Evolutionary conservation across 805 yeast genomes (phyloP), one percentile per base, ranked within the genome.

Genomic region (Suhomyces prunicola): DNA sequence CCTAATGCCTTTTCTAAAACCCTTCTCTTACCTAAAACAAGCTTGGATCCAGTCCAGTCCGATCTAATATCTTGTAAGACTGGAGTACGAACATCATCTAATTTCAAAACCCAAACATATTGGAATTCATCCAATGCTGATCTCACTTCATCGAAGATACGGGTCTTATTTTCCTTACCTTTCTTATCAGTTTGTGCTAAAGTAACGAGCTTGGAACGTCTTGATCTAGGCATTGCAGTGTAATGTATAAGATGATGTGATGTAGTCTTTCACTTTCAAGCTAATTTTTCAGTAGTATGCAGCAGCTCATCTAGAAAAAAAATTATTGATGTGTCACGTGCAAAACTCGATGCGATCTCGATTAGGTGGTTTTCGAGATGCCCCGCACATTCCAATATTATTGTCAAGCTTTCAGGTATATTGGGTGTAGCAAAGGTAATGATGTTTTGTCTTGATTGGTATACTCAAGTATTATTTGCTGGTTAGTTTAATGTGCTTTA

Each of bases 101-200:
- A 82, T 57, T 85, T 82, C 60, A 94, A 81, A 26, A 91, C 87
- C 96, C 97, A 93, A 46, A 82, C 85, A 73, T 83, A 90, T 66
- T 82, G 83, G 73, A 75, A 87, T 44, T 82, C 76, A 60, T 94
- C 97, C 54, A 94, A 80, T 17, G 88, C 85, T 55, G 81, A 81
- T 74, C 97, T 85, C 50, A 94, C 86, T 57, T 91, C 97, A 65
- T 92, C 97, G 61, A 91, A 94, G 60, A 93, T 85, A 64, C 93
- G 80, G 61, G 84, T 93, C 70, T 94, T 94, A 74, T 90, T 91
- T 63, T 90, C 97, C 60, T 86, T 85, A 48, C 97, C 97, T 69
- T 94, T 94, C 73, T 91, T 94, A 61, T 91, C 97, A 57, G 98
- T 93, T 68, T 93, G 93, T 39, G 99, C 94, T 62, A 94, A 79